Evolutionary conservation across 306 rosid genomes (phyloP), one percentile per base, ranked within the genome.

Genomic region (Cucumis hystrix): DNA sequence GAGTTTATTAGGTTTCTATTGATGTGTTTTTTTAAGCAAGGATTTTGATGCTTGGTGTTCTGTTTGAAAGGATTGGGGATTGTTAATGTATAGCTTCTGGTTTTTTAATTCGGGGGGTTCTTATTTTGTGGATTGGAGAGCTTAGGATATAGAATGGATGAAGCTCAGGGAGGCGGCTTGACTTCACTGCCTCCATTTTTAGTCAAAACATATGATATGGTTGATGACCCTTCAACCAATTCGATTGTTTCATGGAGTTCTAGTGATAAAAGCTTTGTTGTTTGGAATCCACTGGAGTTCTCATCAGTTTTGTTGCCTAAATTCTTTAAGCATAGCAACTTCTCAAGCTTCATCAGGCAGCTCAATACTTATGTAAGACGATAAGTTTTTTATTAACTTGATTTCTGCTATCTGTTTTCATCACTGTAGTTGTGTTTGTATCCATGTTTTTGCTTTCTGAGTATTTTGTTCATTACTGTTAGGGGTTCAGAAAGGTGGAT

Each of bases 301-400:
- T 74, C 91, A 1, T 84, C 86, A 68, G 87, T 66, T 73, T 83
- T 90, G 86, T 74, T 95, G 8, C 97, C 97, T 16, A 89, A 55
- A 74, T 95, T 67, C 88, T 95, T 95, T 51, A 92, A 92, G 91
- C 97, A 95, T 86, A 85, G 79, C 61, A 95, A 95, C 85, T 95
- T 95, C 87, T 90, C 98, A 10, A 92, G 98, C 83, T 95, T 95
- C 83, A 87, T 89, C 76, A 87, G 98, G 77, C 98, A 95, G 80
- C 93, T 95, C 73, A 95, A 95, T 76, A 95, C 97, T 66, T 92
- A 95, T 80, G 98, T 92, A 88, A 90, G 94, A 63, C 57, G 62
- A 80, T 76, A 45, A 39, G 69, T n/a, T 77, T 74, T 64, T 77
- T 41, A 37, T 60, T 10, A 39, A 59, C 45, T 76, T 84, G 35